Base-by-base conservation (phyloP, 345 rosid species). In the Euphorbia peplus region DNA sequence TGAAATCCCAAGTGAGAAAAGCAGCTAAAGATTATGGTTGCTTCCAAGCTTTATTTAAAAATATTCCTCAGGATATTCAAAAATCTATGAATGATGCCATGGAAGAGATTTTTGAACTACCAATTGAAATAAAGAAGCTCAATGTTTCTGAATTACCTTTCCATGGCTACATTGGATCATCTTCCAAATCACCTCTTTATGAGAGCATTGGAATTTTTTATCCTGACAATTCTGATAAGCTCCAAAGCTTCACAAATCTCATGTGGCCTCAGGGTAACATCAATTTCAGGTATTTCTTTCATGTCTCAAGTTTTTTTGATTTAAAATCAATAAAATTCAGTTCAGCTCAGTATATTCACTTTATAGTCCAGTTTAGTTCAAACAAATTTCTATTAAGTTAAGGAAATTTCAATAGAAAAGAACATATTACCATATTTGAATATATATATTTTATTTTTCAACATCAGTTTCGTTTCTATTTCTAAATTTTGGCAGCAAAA, bases 241-340 rank as follows among this genome's bases (percentile, higher is more conserved):
- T 68, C 10, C 24, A 53, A 46, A 68, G 55, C 18, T 71, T 79
- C 64, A 70, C 75, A n/a, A 55, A 72, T 25, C 55, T 73, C 48
- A 63, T 83, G 78, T 83, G 83, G 83, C 74, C 83, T 25, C 3
- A 64, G 0, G 82, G 86, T 32, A 79, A 83, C 16, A 69, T 56
- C 67, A 52, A 21, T n/a, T 79, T 79, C 54, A 18, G 80, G 83
- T 77, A n/a, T n/a, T n/a, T n/a, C n/a, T n/a, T n/a, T n/a, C n/a
- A n/a, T n/a, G n/a, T 66, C 8, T 24, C n/a, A 47, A 1, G 0
- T 67, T 30, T 30, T 1, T 60, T n/a, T n/a, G n/a, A n/a, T n/a
- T n/a, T n/a, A n/a, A n/a, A n/a, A n/a, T n/a, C n/a, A n/a, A n/a
- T n/a, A n/a, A n/a, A n/a, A n/a, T n/a, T n/a, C n/a, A n/a, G n/a